Evolutionary conservation across 2,329 filamentous ascomycete genomes (phyloP), one percentile per base, ranked within the genome.

Genomic region (Eurotiales sp.): DNA sequence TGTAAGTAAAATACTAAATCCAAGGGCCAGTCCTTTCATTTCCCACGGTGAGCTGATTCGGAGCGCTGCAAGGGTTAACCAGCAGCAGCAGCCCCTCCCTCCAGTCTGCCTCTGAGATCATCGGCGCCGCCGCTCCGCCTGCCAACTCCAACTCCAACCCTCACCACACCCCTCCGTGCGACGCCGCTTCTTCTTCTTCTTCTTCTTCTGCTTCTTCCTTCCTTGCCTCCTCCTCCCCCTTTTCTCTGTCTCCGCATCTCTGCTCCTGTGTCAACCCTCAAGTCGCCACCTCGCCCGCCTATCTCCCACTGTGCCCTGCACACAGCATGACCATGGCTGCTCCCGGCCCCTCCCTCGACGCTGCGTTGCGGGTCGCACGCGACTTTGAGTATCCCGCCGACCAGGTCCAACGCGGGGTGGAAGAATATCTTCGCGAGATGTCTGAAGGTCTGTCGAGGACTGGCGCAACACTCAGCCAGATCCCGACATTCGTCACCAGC

Each of bases 401-500:
- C 48, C 81, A 90, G 71, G 80, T 96, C 64, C 89, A 90, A 69
- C 82, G 79, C 63, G 88, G 84, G 58, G 90, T 96, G 55, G 77
- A 83, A 57, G 90, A 96, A 69, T 99, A 96, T 66, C 81, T 96
- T 58, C 77, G 78, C 55, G 85, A 97, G 75, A 91, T 96, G 85
- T 77, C 87, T 58, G 88, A 95, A 76, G 93, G 93, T 23, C 75
- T 97, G 59, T 74, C 82, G 54, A 84, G 85, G 63, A 84, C 91
- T 61, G 86, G 85, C 56, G 86, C 88, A 27, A 90, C 86, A 60
- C 74, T 99, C 76, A 92, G 88, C 74, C 93, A 97, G 75, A 97
- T 99, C 64, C 93, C 93, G 7, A 96, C 91, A 37, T 99, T 96
- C 72, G 92, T 99, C 59, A 97, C 93, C 1, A 86, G 84, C 30